These are phyloP conservation scores for Apophysomyces variabilis DNA, from an alignment of 371 early-diverging fungal species.

Conservation along the genomic window DNA sequence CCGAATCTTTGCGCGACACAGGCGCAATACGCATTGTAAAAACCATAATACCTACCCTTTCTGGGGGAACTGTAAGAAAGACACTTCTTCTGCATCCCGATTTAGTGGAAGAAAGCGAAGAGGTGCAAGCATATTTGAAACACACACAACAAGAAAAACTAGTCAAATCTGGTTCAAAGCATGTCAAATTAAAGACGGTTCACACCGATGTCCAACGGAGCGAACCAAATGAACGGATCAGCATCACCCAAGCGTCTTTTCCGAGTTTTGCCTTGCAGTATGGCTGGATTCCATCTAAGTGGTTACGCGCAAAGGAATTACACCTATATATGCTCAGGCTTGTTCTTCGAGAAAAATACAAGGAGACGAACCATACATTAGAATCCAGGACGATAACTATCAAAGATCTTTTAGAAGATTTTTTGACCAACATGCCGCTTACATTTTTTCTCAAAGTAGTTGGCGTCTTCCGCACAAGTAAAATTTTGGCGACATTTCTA, in stretches of 20 bases:
- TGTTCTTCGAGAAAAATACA: neutral
- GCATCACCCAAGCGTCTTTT: slow-evolving; percentile 7
- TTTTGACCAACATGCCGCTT: slow-evolving; percentile 20
- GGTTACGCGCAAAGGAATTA: slow-evolving; percentile 27
- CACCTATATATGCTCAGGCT: slow-evolving; percentile 20
- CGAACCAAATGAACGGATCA: neutral
- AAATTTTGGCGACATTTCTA: slow-evolving; percentile 19
- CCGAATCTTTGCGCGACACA: slow-evolving; percentile 11
- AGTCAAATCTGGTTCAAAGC: neutral
- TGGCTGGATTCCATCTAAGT: slow-evolving; percentile 29
- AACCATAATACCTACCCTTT: slow-evolving; percentile 11
- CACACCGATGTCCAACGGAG: slow-evolving; percentile 2
- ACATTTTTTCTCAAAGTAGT: slow-evolving; percentile 17
- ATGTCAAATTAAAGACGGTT: slow-evolving; percentile 4
- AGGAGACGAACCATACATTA: neutral
- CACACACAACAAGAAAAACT: neutral
- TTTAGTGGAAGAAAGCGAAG: slow-evolving; percentile 13
- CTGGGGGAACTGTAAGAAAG: slow-evolving; percentile 14
- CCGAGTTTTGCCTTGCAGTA: slow-evolving; percentile 21
- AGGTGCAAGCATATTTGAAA: slow-evolving; percentile 19
- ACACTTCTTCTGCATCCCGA: slow-evolving; percentile 21
- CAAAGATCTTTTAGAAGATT: neutral
- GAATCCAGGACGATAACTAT: neutral
- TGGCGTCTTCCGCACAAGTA: slow-evolving; percentile 16
- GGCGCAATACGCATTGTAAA: slow-evolving; percentile 13